Conservation (phyloP, 306 rosid species). For the Pueraria montana region DNA sequence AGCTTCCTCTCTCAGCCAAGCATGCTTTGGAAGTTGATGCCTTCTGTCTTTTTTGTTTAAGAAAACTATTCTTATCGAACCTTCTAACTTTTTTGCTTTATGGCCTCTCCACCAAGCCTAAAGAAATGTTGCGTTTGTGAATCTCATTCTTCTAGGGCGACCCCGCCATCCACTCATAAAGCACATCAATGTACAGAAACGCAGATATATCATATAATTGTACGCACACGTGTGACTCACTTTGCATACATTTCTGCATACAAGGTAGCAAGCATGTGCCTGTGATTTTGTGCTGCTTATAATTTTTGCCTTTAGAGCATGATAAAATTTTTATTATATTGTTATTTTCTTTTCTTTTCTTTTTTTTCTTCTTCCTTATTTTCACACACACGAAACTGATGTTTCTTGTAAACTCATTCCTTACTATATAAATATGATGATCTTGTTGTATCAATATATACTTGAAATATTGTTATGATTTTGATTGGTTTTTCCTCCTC, state of each 20-base stretch:
- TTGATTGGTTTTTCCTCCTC: slow-evolving; percentile 15
- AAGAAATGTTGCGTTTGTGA: slow-evolving; percentile 66
- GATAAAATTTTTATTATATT: slow-evolving; percentile 26
- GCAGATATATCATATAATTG: slow-evolving; percentile 14
- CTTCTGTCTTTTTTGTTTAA: slow-evolving; percentile 56
- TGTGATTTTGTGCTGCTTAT: slow-evolving; percentile 13
- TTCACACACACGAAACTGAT: background rate
- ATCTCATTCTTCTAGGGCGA: slow-evolving; percentile 70
- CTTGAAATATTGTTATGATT: background rate
- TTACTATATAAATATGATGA: background rate
- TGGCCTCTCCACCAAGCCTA: slow-evolving; percentile 81
- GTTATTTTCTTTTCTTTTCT: background rate
- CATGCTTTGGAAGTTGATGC: slow-evolving; percentile 60
- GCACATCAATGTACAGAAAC: slow-evolving; percentile 35
- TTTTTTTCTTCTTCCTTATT: background rate
- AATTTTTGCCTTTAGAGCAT: slow-evolving; percentile 33
- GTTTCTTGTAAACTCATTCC: too few relatives aligned
- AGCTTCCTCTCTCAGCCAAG: slow-evolving; percentile 51
- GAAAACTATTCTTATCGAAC: slow-evolving; percentile 66
- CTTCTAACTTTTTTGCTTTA: slow-evolving; percentile 58
- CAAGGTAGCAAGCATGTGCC: slow-evolving; percentile 40
- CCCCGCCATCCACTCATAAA: slow-evolving; percentile 70
- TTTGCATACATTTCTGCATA: slow-evolving; percentile 36
- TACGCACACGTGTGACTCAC: slow-evolving; percentile 43
- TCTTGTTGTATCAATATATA: background rate